phyloP scores from a whole-genome alignment of 1,284 basidiomycete genomes.

The Tilletia setariae region DNA sequence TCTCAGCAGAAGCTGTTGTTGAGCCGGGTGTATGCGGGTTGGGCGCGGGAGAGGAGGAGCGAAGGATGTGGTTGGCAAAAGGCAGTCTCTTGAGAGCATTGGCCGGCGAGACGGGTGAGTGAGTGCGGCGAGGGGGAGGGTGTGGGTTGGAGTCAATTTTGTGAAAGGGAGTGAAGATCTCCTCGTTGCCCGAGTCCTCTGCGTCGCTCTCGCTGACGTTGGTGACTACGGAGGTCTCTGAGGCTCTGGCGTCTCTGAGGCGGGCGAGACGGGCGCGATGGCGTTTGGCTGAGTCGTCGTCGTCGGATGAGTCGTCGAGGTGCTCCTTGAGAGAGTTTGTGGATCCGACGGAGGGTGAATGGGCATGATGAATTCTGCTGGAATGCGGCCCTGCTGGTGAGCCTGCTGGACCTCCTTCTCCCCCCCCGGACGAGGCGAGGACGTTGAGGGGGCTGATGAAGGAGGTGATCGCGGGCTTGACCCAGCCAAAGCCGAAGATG shows the following conservation, averaged over 20 bases:
- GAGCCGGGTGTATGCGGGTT: not conserved
- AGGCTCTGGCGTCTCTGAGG: not conserved
- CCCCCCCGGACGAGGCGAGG: too few species aligned
- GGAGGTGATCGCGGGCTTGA: too few species aligned
- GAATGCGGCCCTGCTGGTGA: too few species aligned
- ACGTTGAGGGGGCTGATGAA: too few species aligned
- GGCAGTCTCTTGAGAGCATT: slow-evolving; percentile 9
- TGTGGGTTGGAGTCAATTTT: not conserved
- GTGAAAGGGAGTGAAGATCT: slow-evolving; percentile 13
- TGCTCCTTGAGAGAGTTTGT: not conserved
- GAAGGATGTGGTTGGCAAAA: slow-evolving; percentile 4
- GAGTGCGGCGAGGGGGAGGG: not conserved
- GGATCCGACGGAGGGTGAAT: too few species aligned
- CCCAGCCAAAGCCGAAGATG: too few species aligned
- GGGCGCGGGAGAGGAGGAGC: not conserved
- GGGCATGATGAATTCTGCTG: too few species aligned
- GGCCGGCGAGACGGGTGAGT: slow-evolving; percentile 1
- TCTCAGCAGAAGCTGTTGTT: not conserved
- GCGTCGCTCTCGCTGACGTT: not conserved
- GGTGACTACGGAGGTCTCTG: not conserved
- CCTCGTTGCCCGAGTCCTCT: not conserved
- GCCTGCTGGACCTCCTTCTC: too few species aligned
- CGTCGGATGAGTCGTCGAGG: not conserved
- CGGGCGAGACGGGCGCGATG: not conserved
- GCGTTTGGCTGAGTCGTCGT: not conserved